phyloP scores from a whole-genome alignment of 768 basidiomycete genomes.

The Lentinula boryana region DNA sequence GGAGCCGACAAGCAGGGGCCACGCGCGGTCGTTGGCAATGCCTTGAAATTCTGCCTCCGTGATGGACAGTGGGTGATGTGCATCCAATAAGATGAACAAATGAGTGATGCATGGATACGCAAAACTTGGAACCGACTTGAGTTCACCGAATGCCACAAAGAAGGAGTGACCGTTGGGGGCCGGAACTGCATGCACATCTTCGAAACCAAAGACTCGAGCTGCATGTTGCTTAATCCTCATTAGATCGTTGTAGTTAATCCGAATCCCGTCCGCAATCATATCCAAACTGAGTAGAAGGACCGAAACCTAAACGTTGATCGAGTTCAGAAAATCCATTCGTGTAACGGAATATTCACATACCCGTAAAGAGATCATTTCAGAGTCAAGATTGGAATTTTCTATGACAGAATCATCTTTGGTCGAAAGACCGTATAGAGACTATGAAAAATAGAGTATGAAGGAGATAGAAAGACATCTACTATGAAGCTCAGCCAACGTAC shows the following conservation, averaged over 20 bases:
- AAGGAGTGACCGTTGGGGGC: slow-evolving; percentile 42
- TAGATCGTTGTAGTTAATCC: slow-evolving; percentile 43
- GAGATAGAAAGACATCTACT: background rate
- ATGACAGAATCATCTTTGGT: slow-evolving; percentile 17
- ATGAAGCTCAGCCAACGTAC: slow-evolving; percentile 20
- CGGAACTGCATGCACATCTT: slow-evolving; percentile 39
- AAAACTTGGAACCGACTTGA: slow-evolving; percentile 32
- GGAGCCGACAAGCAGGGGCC: slow-evolving; percentile 50
- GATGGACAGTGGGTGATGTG: slow-evolving; percentile 35
- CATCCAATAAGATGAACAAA: slow-evolving; percentile 54
- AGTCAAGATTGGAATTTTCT: slow-evolving; percentile 25
- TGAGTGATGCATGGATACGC: slow-evolving; percentile 55
- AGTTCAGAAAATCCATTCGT: background rate
- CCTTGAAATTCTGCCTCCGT: slow-evolving; percentile 22
- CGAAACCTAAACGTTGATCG: slow-evolving; percentile 35
- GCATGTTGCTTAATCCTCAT: slow-evolving; percentile 58
- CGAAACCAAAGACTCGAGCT: slow-evolving; percentile 48
- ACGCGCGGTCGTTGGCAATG: slow-evolving; percentile 33
- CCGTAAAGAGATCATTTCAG: slow-evolving; percentile 41
- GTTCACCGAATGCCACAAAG: slow-evolving; percentile 47
- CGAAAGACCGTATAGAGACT: slow-evolving; percentile 43
- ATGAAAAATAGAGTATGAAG: background rate
- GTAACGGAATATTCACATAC: slow-evolving; percentile 21
- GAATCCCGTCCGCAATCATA: slow-evolving; percentile 61
- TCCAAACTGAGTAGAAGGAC: slow-evolving; percentile 53